phyloP scores from a whole-genome alignment of 2,329 filamentous ascomycete genomes.

The Cladophialophora bantiana region DNA sequence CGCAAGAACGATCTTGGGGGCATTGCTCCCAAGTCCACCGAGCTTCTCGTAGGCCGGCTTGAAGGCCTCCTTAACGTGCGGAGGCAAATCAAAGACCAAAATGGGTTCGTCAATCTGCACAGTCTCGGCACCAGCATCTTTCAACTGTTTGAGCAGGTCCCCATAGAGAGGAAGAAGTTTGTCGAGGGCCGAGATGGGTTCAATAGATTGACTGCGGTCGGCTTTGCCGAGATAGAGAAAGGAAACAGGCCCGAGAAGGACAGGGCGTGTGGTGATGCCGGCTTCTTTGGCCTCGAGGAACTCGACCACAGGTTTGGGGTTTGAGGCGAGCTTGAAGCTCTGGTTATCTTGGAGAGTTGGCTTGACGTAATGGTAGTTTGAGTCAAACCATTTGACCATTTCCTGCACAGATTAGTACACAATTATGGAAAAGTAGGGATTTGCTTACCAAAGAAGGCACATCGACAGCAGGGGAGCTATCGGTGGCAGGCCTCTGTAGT shows the following conservation, averaged over 20 bases:
- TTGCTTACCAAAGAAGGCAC: constrained; percentile 76
- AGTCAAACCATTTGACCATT: constrained; percentile 99
- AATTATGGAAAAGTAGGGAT: constrained; percentile 19
- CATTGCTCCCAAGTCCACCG: constrained; percentile 74
- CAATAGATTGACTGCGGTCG: constrained; percentile 90
- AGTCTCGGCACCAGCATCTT: constrained; percentile 92
- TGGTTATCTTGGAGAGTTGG: constrained; percentile 97
- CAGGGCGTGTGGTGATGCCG: constrained; percentile 89
- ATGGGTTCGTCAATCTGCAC: constrained; percentile 99
- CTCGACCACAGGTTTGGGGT: constrained; percentile 92
- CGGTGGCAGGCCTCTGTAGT: constrained; percentile 80
- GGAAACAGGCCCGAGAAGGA: constrained; percentile 93
- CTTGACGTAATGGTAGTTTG: constrained; percentile 99
- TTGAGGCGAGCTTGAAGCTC: constrained; percentile 84
- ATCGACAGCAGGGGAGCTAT: constrained; percentile 67
- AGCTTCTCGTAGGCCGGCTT: constrained; percentile 97
- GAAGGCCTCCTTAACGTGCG: constrained; percentile 94
- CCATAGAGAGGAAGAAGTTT: constrained; percentile 95
- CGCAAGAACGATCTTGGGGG: constrained; percentile 87
- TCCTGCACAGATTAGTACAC: constrained; percentile 60
- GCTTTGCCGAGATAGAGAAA: constrained; percentile 98
- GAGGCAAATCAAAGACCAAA: constrained; percentile 90
- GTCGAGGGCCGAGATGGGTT: constrained; percentile 91
- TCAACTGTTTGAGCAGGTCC: constrained; percentile 89
- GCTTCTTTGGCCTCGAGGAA: constrained; percentile 98